Conservation (phyloP, 2,329 filamentous ascomycete species). For the Calycina marina region DNA sequence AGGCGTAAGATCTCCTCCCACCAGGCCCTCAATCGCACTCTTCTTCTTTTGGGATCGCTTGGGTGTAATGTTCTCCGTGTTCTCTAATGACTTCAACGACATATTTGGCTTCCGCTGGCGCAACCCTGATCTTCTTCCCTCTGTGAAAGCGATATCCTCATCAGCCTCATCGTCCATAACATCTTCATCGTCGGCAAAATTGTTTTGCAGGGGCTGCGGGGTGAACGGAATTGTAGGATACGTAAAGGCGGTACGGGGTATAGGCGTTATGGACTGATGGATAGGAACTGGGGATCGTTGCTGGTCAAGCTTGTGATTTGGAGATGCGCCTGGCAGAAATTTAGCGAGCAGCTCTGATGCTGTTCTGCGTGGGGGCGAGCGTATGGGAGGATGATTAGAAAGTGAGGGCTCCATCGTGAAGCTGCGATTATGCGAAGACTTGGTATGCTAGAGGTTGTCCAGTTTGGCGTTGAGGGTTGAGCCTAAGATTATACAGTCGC, state of each 20-base stretch:
- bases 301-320: constrained; percentile 18
- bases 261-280: constrained; percentile 4
- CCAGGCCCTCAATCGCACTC: constrained; percentile 1
- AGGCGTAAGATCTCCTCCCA: constrained; percentile 12
- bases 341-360: constrained; percentile 17
- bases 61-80: constrained; percentile 4
- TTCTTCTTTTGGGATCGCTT: background rate
- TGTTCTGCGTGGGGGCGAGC: constrained; percentile 5
- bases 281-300: background rate
- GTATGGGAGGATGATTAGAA: background rate
- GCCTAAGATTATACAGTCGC: no score
- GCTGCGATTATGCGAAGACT: no score
- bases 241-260: background rate
- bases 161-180: constrained; percentile 7
- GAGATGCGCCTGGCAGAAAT: constrained; percentile 15
- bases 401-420: background rate
- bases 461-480: no score
- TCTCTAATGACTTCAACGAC: constrained; percentile 16
- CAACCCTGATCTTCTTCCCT: constrained; percentile 3
- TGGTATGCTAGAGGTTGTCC: no score
- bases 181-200: constrained; percentile 2
- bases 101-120: constrained; percentile 12
- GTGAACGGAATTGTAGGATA: background rate
- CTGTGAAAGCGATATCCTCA: constrained; percentile 1
- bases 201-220: no score